Evolutionary conservation across 495 filamentous ascomycete genomes (phyloP).

Genomic region (Zalerion maritima): DNA sequence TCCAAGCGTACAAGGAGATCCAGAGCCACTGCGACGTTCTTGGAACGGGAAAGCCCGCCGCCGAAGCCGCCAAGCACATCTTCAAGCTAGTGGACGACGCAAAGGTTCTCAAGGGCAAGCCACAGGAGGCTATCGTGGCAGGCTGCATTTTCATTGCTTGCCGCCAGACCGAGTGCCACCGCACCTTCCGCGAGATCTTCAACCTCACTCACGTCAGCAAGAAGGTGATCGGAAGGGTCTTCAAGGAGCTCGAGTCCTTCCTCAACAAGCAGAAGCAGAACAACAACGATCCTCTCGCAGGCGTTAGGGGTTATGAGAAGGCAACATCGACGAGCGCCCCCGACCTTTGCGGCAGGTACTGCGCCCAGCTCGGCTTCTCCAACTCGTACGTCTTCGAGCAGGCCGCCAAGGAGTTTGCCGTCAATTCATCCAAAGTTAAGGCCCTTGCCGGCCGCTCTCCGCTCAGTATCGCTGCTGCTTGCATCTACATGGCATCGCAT

Average conservation of each 20-base stretch:
- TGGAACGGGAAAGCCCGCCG: slow-evolving; percentile 61
- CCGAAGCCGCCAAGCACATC: slow-evolving; percentile 80
- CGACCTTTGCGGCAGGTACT: slow-evolving; percentile 80
- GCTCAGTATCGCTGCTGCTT: slow-evolving; percentile 83
- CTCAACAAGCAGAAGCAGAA: slow-evolving; percentile 33
- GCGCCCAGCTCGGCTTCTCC: slow-evolving; percentile 54
- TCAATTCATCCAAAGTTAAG: slow-evolving; percentile 53
- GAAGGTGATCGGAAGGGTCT: slow-evolving; percentile 92
- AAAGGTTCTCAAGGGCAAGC: slow-evolving; percentile 89
- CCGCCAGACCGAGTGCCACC: slow-evolving; percentile 69
- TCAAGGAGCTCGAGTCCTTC: slow-evolving; percentile 84
- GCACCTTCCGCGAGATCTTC: slow-evolving; percentile 88
- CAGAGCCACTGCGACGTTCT: slow-evolving; percentile 74
- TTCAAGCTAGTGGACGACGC: slow-evolving; percentile 88
- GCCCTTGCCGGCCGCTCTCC: slow-evolving; percentile 86
- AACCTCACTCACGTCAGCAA: slow-evolving; percentile 84
- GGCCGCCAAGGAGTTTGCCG: slow-evolving; percentile 58
- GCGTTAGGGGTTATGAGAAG: slow-evolving; percentile 39
- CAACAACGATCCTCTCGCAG: too few species aligned
- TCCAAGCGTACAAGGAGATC: slow-evolving; percentile 81
- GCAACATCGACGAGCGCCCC: slow-evolving; percentile 69
- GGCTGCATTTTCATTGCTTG: slow-evolving; percentile 96
- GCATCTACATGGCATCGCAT: slow-evolving; percentile 86
- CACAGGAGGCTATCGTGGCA: slow-evolving; percentile 82
- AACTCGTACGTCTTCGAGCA: slow-evolving; percentile 52